phyloP scores from a whole-genome alignment of 2,329 filamentous ascomycete species.

The Neophaeococcomyces aloes region DNA sequence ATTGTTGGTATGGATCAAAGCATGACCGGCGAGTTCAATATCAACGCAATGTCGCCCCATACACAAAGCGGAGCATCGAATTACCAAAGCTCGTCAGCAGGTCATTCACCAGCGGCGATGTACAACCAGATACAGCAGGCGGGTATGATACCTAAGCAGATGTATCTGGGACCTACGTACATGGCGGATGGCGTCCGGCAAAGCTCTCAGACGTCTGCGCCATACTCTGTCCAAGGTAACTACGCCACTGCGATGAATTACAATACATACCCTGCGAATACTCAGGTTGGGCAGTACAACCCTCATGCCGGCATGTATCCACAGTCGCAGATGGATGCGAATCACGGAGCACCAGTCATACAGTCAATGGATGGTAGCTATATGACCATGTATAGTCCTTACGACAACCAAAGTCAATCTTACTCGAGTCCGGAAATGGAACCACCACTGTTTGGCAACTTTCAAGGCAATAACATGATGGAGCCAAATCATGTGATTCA shows the following conservation, averaged over 20 bases:
- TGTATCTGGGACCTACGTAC: not conserved
- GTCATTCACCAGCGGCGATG: slow-evolving; percentile 17
- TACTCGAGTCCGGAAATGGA: slow-evolving; percentile 1
- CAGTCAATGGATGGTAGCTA: not conserved
- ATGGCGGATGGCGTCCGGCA: not conserved
- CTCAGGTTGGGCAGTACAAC: not conserved
- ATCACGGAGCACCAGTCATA: not conserved
- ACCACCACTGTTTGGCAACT: not conserved
- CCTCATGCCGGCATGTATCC: slow-evolving; percentile 3
- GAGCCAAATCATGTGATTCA: slow-evolving; percentile 1
- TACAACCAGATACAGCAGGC: not conserved
- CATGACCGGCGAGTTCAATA: slow-evolving; percentile 18
- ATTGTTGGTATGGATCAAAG: slow-evolving; percentile 6
- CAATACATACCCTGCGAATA: not conserved
- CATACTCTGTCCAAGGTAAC: not conserved
- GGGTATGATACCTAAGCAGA: not conserved
- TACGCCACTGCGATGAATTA: no score
- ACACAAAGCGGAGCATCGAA: slow-evolving; percentile 21
- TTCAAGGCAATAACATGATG: not conserved
- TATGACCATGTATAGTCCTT: slow-evolving; percentile 2
- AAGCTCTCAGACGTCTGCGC: not conserved
- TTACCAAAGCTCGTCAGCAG: slow-evolving; percentile 20
- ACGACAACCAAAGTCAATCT: slow-evolving; percentile 1
- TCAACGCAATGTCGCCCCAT: slow-evolving; percentile 24
- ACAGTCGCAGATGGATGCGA: not conserved